Evolutionary conservation across 1,284 basidiomycete genomes (phyloP).

Genomic region (Ceratobasidium theobromae): DNA sequence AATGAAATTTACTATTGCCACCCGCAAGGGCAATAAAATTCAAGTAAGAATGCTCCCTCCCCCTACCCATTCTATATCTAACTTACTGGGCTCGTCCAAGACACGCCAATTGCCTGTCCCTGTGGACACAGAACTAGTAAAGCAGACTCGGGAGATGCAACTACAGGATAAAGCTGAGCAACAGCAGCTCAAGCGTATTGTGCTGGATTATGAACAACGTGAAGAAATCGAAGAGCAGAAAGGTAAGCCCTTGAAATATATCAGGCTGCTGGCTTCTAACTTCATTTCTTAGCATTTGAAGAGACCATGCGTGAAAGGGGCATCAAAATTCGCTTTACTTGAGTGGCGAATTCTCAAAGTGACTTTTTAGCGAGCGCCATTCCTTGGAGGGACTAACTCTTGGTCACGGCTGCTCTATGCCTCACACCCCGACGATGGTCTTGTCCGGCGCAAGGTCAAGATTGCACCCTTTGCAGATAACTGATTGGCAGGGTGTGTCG

Average conservation of each 20-base stretch:
- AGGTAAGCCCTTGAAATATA: conserved; percentile 32
- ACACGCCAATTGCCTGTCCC: conserved; percentile 85
- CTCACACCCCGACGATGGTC: neutral
- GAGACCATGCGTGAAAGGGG: conserved; percentile 34
- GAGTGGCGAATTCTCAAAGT: neutral
- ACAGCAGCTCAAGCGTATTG: conserved; percentile 91
- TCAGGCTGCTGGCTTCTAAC: neutral
- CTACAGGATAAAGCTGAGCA: conserved; percentile 92
- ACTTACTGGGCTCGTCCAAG: conserved; percentile 46
- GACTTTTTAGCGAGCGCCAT: neutral
- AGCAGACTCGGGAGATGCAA: conserved; percentile 87
- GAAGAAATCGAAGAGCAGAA: conserved; percentile 55
- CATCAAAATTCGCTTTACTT: conserved; percentile 31
- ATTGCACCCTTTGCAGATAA: neutral
- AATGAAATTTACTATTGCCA: conserved; percentile 94
- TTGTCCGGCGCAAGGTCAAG: neutral
- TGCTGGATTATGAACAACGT: conserved; percentile 80
- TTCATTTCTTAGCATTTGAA: conserved; percentile 32
- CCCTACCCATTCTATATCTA: neutral
- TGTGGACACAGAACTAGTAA: conserved; percentile 78
- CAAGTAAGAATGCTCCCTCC: conserved; percentile 65
- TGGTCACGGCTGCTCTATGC: conserved; percentile 9
- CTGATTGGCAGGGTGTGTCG: neutral
- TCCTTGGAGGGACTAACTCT: conserved; percentile 14
- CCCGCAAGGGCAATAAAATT: conserved; percentile 92